Evolutionary conservation across 495 filamentous ascomycete species (phyloP).

Genomic region (Hypomontagnella submonticulosa): DNA sequence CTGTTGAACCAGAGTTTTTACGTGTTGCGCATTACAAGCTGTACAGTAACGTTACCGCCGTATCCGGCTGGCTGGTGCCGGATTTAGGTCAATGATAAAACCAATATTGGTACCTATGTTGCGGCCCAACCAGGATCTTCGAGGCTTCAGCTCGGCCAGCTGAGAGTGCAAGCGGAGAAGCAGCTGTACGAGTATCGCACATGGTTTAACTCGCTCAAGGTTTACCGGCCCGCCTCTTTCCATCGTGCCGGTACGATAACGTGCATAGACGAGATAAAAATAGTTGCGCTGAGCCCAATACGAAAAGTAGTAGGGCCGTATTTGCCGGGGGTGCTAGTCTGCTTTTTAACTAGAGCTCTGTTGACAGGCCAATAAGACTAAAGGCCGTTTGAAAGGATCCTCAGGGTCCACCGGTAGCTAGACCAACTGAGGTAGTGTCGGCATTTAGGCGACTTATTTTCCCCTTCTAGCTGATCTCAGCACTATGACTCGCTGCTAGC

Average conservation of each 20-base stretch:
- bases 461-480: slow-evolving; percentile 29
- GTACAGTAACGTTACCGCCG: slow-evolving; percentile 37
- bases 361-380: slow-evolving; percentile 2
- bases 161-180: too few relatives aligned
- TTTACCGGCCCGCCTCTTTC: slow-evolving; percentile 26
- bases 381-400: neutral
- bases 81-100: neutral
- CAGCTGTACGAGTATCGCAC: neutral
- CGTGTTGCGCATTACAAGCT: neutral
- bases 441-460: slow-evolving; percentile 23
- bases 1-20: slow-evolving; percentile 14
- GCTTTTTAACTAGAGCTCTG: slow-evolving; percentile 7
- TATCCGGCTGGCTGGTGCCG: slow-evolving; percentile 17
- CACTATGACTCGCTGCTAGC: slow-evolving; percentile 12
- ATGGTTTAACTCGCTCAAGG: slow-evolving; percentile 11
- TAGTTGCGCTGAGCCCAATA: slow-evolving; percentile 15
- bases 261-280: slow-evolving; percentile 34
- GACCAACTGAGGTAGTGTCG: slow-evolving; percentile 7
- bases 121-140: neutral
- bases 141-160: neutral
- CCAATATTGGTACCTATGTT: too few relatives aligned
- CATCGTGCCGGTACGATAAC: slow-evolving; percentile 33
- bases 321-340: slow-evolving; percentile 19
- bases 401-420: slow-evolving; percentile 9
- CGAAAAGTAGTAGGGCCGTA: slow-evolving; percentile 22